These are phyloP conservation scores for Syzygium jambos DNA, from an alignment of 345 rosid genomes.

Conservation along the genomic window DNA sequence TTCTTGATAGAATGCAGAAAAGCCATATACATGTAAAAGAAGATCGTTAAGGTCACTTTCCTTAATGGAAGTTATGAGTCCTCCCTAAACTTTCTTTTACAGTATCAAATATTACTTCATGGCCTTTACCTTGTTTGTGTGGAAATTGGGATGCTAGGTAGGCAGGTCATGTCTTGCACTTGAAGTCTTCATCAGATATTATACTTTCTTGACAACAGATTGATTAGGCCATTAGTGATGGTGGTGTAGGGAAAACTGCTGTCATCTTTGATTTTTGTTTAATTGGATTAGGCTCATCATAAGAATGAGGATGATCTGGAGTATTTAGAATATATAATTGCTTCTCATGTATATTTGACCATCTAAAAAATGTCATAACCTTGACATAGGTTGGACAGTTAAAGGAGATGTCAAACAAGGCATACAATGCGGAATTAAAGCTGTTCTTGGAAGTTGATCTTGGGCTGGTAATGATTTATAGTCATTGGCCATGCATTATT, in stretches of 20 bases:
- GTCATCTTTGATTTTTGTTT: background rate
- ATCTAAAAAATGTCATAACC: background rate
- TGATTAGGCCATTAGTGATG: background rate
- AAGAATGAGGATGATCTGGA: background rate
- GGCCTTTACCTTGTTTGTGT: background rate
- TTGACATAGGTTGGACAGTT: slow-evolving; percentile 75
- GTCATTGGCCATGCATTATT: background rate
- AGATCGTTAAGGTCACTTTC: background rate
- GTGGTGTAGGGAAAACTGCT: background rate
- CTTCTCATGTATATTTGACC: background rate
- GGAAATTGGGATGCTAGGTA: background rate
- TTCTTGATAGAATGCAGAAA: background rate
- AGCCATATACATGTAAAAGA: background rate
- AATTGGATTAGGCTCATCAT: background rate
- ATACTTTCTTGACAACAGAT: background rate
- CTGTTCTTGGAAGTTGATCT: slow-evolving; percentile 80
- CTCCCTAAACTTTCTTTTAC: background rate
- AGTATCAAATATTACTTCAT: background rate
- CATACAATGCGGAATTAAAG: slow-evolving; percentile 72
- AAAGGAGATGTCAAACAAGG: slow-evolving; percentile 75
- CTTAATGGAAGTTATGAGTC: background rate
- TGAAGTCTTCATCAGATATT: background rate
- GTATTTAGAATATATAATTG: background rate
- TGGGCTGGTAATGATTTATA: slow-evolving; percentile 43
- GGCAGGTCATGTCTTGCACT: background rate